These are phyloP conservation scores for Vigna radiata DNA, from an alignment of 306 rosid species.

Conservation along the genomic window DNA sequence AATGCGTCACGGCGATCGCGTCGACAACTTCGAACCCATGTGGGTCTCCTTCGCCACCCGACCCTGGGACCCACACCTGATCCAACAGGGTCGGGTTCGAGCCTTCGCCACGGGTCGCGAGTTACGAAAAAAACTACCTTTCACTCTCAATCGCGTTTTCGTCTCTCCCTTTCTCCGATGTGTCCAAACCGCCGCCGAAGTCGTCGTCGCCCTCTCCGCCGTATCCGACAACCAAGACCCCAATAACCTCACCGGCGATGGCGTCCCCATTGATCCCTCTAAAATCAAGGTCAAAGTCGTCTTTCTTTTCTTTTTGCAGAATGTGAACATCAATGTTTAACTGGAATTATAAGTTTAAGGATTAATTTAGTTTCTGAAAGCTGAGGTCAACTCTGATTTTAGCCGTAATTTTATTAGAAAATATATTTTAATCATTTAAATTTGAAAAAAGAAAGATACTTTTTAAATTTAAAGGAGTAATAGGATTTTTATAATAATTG, in stretches of 20 bases:
- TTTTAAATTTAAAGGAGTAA: too few relatives aligned
- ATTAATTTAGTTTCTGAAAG: too few relatives aligned
- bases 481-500: too few relatives aligned
- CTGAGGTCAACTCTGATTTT: too few relatives aligned
- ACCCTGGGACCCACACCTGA: slow-evolving; percentile 89
- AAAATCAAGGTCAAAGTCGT: slow-evolving; percentile 60
- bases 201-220: slow-evolving; percentile 64
- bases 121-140: slow-evolving; percentile 54
- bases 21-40: slow-evolving; percentile 63
- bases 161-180: slow-evolving; percentile 96
- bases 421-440: too few relatives aligned
- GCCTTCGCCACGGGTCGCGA: slow-evolving; percentile 68
- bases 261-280: slow-evolving; percentile 61
- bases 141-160: slow-evolving; percentile 69
- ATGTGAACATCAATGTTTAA: too few relatives aligned
- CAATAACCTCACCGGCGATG: slow-evolving; percentile 12
- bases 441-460: too few relatives aligned
- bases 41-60: slow-evolving; percentile 63
- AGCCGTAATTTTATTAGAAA: too few relatives aligned
- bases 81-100: slow-evolving; percentile 59
- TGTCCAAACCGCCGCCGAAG: slow-evolving; percentile 79
- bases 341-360: too few relatives aligned
- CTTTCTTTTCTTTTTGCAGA: not conserved
- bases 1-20: slow-evolving; percentile 97
- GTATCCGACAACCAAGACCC: slow-evolving; percentile 48